phyloP scores from a whole-genome alignment of 805 yeast species.

The Maudiozyma barnettii region DNA sequence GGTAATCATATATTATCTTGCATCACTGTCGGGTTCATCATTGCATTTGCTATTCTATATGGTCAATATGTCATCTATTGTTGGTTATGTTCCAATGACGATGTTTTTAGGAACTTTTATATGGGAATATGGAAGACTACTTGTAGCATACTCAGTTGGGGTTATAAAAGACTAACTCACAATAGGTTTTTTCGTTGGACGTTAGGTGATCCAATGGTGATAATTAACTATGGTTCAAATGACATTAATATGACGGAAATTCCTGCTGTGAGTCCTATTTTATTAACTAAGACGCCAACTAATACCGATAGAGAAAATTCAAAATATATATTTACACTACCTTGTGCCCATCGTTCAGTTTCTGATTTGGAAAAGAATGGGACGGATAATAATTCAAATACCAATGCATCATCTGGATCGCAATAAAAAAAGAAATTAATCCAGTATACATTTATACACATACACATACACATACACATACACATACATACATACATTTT shows the following conservation, averaged over 20 bases:
- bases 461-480: neutral
- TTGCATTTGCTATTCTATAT: conserved; percentile 41
- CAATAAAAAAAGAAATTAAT: neutral
- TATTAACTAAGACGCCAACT: neutral
- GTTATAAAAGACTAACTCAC: neutral
- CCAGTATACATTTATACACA: no score
- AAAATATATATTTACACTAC: neutral
- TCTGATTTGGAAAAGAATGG: neutral
- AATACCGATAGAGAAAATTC: neutral
- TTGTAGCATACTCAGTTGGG: neutral
- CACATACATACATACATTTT: neutral
- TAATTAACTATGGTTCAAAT: neutral
- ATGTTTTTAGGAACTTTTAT: neutral
- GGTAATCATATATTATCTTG: conserved; percentile 68
- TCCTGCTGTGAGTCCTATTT: neutral
- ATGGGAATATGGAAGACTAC: neutral
- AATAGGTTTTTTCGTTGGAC: neutral
- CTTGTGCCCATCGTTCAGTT: neutral
- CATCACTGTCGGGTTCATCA: conserved; percentile 56
- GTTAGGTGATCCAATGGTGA: conserved; percentile 1
- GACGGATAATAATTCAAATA: neutral
- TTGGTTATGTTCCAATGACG: conserved; percentile 27
- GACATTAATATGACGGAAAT: neutral
- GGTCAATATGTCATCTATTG: conserved; percentile 40
- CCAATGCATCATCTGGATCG: neutral